Percentiles rank a stretch among this genome's conserved stretches.
Conservation (phyloP, 2,329 filamentous ascomycete species). For the Beauveria asiatica region DNA sequence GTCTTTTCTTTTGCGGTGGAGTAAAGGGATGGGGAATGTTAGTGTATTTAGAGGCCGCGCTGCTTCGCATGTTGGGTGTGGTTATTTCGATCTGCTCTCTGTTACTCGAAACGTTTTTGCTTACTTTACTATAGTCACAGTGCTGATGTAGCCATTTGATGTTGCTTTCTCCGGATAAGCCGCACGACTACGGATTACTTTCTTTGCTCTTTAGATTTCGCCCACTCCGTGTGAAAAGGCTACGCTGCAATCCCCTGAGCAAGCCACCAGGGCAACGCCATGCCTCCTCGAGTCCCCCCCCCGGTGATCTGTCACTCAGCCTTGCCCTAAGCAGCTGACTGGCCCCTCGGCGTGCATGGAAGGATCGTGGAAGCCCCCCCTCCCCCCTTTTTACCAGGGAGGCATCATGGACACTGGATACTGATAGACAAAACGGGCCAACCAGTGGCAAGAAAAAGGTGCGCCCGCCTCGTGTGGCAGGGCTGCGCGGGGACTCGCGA, state of each 20-base stretch:
- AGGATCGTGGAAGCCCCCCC: background rate
- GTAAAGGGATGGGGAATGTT: background rate
- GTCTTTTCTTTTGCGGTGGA: conserved; percentile 1
- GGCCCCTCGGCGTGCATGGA: background rate
- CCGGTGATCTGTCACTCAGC: background rate
- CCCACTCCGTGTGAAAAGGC: background rate
- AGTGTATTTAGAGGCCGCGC: background rate
- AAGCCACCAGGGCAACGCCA: background rate
- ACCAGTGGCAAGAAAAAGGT: no score
- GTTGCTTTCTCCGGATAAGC: background rate
- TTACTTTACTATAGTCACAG: background rate
- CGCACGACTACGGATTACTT: background rate
- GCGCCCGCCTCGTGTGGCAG: no score
- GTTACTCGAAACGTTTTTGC: background rate
- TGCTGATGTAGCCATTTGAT: background rate
- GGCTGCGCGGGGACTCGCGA: no score
- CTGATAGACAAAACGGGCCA: no score
- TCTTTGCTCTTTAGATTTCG: background rate
- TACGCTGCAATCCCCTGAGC: background rate
- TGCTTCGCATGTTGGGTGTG: background rate
- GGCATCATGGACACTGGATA: no score
- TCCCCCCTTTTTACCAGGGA: no score
- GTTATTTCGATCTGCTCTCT: background rate
- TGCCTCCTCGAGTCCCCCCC: background rate
- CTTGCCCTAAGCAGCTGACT: background rate